Evolutionary conservation across 352 stramenopile genomes (phyloP).

Genomic region (Phytophthora syringae): DNA sequence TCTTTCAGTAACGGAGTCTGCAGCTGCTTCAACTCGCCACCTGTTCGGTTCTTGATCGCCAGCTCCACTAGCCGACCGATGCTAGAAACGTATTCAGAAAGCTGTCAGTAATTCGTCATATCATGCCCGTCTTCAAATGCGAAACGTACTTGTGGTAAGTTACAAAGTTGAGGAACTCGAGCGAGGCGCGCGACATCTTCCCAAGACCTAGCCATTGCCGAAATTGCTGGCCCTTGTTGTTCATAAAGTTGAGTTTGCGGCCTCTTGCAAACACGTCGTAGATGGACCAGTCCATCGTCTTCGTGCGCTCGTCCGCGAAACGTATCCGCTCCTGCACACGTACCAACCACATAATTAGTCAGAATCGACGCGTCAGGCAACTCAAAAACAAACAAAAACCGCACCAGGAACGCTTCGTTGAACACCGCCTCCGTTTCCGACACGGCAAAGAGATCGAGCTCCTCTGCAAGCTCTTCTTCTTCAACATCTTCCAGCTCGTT

Average conservation of each 20-base stretch:
- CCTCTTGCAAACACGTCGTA: conserved; percentile 84
- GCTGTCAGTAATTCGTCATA: neutral
- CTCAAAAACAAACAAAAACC: conserved; percentile 1
- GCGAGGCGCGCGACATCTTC: conserved; percentile 70
- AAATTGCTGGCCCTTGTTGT: conserved; percentile 68
- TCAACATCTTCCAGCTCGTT: conserved; percentile 83
- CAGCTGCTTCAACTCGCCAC: conserved; percentile 61
- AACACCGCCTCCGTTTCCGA: conserved; percentile 81
- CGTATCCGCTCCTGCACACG: conserved; percentile 71
- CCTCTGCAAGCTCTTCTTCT: conserved; percentile 82
- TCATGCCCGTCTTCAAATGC: neutral
- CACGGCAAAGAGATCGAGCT: conserved; percentile 86
- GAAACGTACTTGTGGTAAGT: conserved; percentile 84
- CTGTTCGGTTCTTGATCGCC: conserved; percentile 78
- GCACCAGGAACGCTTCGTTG: conserved; percentile 73
- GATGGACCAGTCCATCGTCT: conserved; percentile 82
- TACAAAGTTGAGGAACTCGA: conserved; percentile 90
- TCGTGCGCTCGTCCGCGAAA: conserved; percentile 85
- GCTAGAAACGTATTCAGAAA: conserved; percentile 31
- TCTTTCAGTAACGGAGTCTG: conserved; percentile 54
- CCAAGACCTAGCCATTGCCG: conserved; percentile 73
- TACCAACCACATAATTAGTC: conserved; percentile 11
- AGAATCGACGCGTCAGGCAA: neutral
- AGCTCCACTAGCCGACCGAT: conserved; percentile 83
- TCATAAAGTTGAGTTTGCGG: conserved; percentile 88